A percentile compares a stretch with the other conserved stretches of the same genome.
Evolutionary conservation across 208 protist species (phyloP).

Genomic region (Leishmania martiniquensis): DNA sequence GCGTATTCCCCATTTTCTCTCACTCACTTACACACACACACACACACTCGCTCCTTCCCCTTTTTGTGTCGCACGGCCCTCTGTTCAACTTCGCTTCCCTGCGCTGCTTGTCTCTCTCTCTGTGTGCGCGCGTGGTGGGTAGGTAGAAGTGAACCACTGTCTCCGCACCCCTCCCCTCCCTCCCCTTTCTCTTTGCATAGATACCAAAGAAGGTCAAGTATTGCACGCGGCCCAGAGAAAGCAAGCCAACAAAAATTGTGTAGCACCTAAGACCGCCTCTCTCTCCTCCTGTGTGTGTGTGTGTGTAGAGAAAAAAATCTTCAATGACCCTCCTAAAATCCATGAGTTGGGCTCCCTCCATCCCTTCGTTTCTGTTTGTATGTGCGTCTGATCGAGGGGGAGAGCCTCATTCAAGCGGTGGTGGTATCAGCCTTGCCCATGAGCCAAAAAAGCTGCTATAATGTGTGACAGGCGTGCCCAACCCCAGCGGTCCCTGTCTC

Average conservation of each 20-base stretch:
- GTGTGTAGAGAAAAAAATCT: background rate
- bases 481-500: background rate
- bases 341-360: background rate
- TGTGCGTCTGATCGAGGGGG: background rate
- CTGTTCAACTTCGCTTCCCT: too few relatives aligned
- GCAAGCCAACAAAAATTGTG: too few relatives aligned
- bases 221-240: too few relatives aligned
- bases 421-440: background rate
- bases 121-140: too few relatives aligned
- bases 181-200: background rate
- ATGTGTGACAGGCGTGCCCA: background rate
- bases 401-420: background rate
- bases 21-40: too few relatives aligned
- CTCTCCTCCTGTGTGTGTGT: background rate
- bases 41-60: too few relatives aligned
- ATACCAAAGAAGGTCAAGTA: background rate
- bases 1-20: too few relatives aligned
- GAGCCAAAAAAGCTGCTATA: background rate
- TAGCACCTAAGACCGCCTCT: too few relatives aligned
- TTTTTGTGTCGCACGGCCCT: too few relatives aligned
- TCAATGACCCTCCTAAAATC: background rate
- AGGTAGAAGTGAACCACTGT: too few relatives aligned
- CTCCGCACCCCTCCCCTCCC: background rate
- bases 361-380: background rate
- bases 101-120: background rate